A percentile compares a stretch with the other conserved stretches of the same genome.
phyloP scores from a whole-genome alignment of 805 yeast genomes.

The Ogataea sp. region DNA sequence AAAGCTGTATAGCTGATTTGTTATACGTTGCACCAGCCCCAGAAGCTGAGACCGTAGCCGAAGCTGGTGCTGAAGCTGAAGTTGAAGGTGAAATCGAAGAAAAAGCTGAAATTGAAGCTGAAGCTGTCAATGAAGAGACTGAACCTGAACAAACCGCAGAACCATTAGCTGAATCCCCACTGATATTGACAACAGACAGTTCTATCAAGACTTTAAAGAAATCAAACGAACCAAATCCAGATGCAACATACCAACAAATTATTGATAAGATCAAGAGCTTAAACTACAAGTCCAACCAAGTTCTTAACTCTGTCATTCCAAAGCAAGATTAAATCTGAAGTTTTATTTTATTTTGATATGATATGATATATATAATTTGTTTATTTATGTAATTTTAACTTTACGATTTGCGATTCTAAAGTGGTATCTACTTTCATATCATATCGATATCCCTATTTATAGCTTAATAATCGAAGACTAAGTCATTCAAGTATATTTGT shows the following conservation, averaged over 20 bases:
- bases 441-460: too few species aligned
- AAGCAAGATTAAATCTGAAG: slow-evolving; percentile 13
- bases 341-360: too few species aligned
- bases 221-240: slow-evolving; percentile 11
- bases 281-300: slow-evolving; percentile 51
- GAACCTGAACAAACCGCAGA: neutral
- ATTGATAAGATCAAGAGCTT: slow-evolving; percentile 61
- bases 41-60: neutral
- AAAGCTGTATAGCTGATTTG: slow-evolving; percentile 42
- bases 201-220: neutral
- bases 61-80: neutral
- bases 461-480: too few species aligned
- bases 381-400: too few species aligned
- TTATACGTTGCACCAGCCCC: slow-evolving; percentile 14
- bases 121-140: too few species aligned
- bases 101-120: neutral
- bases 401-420: too few species aligned
- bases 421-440: too few species aligned
- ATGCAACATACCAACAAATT: slow-evolving; percentile 56
- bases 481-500: too few species aligned
- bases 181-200: neutral
- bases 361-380: neutral
- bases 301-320: slow-evolving; percentile 35
- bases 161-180: neutral
- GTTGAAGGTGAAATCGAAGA: neutral